These are phyloP conservation scores for Trypanosoma avium DNA, from an alignment of 208 protist genomes.

Conservation along the genomic window DNA sequence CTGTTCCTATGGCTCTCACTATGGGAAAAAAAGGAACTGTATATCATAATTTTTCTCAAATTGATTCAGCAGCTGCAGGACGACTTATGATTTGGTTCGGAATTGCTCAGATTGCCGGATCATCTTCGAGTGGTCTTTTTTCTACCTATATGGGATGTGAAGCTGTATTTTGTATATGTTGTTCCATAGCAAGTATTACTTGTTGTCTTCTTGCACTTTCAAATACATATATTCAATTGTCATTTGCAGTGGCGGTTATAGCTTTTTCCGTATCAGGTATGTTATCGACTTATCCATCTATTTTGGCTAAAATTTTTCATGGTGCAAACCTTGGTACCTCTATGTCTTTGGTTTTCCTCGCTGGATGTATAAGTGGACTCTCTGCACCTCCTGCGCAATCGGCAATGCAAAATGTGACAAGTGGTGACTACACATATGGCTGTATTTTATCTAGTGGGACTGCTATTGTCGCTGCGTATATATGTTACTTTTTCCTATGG, in stretches of 20 bases:
- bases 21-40: constrained; percentile 19
- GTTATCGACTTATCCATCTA: constrained; percentile 10
- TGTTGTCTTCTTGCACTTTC: constrained; percentile 3
- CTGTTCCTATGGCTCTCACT: constrained; percentile 9
- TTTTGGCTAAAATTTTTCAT: constrained; percentile 7
- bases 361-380: constrained; percentile 11
- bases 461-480: constrained; percentile 1
- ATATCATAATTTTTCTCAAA: neutral
- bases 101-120: constrained; percentile 7
- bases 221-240: constrained; percentile 7
- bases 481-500: constrained; percentile 7
- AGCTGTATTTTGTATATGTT: constrained; percentile 4
- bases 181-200: constrained; percentile 1
- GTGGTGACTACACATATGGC: constrained; percentile 18
- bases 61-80: constrained; percentile 2
- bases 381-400: neutral
- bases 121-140: constrained; percentile 13
- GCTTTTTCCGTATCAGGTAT: neutral
- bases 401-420: neutral
- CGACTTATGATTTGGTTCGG: constrained; percentile 12
- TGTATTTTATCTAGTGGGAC: constrained; percentile 9
- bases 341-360: constrained; percentile 15
- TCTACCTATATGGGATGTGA: constrained; percentile 8
- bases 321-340: constrained; percentile 3
- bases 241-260: constrained; percentile 2